A percentile compares a stretch with the other conserved stretches of the same genome.
Conservation (phyloP, 345 rosid genomes). For the Gossypium ekmanianum region DNA sequence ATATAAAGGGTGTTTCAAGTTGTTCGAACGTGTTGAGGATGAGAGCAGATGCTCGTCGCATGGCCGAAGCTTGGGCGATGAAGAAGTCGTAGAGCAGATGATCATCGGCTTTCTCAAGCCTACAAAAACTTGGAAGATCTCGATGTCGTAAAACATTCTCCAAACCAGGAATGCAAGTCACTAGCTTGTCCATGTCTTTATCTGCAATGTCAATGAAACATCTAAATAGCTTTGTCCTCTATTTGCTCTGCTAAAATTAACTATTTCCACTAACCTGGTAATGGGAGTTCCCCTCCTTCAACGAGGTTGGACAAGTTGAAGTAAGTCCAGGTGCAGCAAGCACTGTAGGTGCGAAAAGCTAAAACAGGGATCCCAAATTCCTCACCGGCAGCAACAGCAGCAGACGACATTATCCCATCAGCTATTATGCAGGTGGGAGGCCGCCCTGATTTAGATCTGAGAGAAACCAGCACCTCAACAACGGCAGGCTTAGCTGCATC, state of each 20-base stretch:
- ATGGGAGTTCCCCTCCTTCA: conserved; percentile 20
- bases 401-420: conserved; percentile 26
- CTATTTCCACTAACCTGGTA: neutral
- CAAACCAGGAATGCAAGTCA: neutral
- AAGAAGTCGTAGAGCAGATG: neutral
- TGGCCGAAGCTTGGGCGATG: neutral
- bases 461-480: neutral
- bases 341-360: conserved; percentile 19
- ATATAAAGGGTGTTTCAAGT: neutral
- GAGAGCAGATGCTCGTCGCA: conserved; percentile 19
- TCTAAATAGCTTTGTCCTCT: too few species aligned
- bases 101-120: neutral
- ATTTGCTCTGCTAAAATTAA: too few species aligned
- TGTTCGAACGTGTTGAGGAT: conserved; percentile 47
- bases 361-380: conserved; percentile 23
- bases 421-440: conserved; percentile 19
- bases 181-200: neutral
- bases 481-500: neutral
- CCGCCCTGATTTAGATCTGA: neutral
- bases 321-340: conserved; percentile 17
- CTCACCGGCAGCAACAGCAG: conserved; percentile 19
- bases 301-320: conserved; percentile 14
- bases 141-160: conserved; percentile 3
- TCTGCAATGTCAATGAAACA: neutral
- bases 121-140: conserved; percentile 8